Evolutionary conservation across 257 asterid species (phyloP).

Genomic region (Rehmannia glutinosa): DNA sequence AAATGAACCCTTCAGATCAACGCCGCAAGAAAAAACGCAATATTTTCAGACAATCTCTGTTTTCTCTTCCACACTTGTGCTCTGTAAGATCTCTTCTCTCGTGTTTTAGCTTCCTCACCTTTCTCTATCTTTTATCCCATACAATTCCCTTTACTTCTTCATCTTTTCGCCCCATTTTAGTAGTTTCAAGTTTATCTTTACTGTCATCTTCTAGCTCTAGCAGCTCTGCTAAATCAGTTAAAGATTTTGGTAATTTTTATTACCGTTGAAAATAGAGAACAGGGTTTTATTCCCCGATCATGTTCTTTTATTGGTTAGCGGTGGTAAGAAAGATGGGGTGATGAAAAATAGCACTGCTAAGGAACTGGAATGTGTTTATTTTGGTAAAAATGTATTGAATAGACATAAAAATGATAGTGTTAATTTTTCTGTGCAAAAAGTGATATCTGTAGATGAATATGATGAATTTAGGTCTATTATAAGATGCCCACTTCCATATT

Average conservation of each 20-base stretch:
- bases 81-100: conserved; percentile 64
- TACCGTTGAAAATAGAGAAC: conserved; percentile 49
- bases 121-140: conserved; percentile 46
- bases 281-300: conserved; percentile 84
- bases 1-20: conserved; percentile 76
- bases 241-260: conserved; percentile 29
- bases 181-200: conserved; percentile 58
- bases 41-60: conserved; percentile 33
- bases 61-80: conserved; percentile 26
- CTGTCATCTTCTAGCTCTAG: conserved; percentile 41
- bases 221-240: conserved; percentile 33
- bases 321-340: conserved; percentile 23
- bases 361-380: conserved; percentile 61
- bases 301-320: conserved; percentile 48
- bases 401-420: conserved; percentile 5
- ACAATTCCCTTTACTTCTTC: conserved; percentile 45
- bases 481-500: conserved; percentile 71
- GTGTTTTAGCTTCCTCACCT: conserved; percentile 46
- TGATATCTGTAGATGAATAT: conserved; percentile 58
- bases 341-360: conserved; percentile 10
- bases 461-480: conserved; percentile 62
- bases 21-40: conserved; percentile 77
- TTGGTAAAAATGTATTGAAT: conserved; percentile 6
- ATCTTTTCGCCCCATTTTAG: conserved; percentile 62
- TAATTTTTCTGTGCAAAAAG: conserved; percentile 29